A percentile compares a stretch with the other conserved stretches of the same genome.
These are phyloP conservation scores for Neurospora sp. DNA, from an alignment of 495 filamentous ascomycete species.

Conservation along the genomic window DNA sequence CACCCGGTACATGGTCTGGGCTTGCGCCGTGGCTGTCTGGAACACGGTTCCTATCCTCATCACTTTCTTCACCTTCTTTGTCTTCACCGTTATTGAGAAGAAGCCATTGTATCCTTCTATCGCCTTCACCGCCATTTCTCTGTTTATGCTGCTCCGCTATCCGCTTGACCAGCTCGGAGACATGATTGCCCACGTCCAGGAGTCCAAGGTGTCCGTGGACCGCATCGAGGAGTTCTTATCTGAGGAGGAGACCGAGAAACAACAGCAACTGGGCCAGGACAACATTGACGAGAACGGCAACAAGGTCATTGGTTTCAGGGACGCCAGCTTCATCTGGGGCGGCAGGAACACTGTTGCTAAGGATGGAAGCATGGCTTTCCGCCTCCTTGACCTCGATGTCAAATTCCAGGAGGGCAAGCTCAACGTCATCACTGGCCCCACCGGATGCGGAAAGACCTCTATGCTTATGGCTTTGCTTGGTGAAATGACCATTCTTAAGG, in stretches of 20 bases:
- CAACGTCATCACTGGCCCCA: slow-evolving; percentile 86
- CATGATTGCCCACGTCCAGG: slow-evolving; percentile 98
- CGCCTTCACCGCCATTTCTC: slow-evolving; percentile 90
- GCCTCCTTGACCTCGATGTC: slow-evolving; percentile 68
- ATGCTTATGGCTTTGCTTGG: slow-evolving; percentile 92
- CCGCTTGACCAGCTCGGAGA: slow-evolving; percentile 95
- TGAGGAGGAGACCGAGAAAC: slow-evolving; percentile 96
- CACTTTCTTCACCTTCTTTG: slow-evolving; percentile 87
- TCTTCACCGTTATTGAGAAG: slow-evolving; percentile 85
- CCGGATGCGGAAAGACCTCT: slow-evolving; percentile 90
- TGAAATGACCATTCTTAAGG: slow-evolving; percentile 85
- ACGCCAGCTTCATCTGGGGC: slow-evolving; percentile 85
- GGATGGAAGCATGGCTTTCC: slow-evolving; percentile 60
- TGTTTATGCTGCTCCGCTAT: slow-evolving; percentile 90
- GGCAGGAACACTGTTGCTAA: slow-evolving; percentile 48
- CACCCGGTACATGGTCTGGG: slow-evolving; percentile 81
- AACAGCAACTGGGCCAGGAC: slow-evolving; percentile 63
- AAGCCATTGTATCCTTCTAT: slow-evolving; percentile 86
- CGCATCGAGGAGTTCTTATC: slow-evolving; percentile 91
- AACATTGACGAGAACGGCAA: slow-evolving; percentile 49
- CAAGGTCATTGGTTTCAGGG: slow-evolving; percentile 68
- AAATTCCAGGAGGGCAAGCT: slow-evolving; percentile 68
- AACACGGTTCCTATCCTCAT: slow-evolving; percentile 92
- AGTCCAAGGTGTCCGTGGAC: slow-evolving; percentile 92
- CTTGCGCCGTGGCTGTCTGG: slow-evolving; percentile 85